Base-by-base conservation (phyloP, 352 stramenopile species). In the Phytophthora meadii region DNA sequence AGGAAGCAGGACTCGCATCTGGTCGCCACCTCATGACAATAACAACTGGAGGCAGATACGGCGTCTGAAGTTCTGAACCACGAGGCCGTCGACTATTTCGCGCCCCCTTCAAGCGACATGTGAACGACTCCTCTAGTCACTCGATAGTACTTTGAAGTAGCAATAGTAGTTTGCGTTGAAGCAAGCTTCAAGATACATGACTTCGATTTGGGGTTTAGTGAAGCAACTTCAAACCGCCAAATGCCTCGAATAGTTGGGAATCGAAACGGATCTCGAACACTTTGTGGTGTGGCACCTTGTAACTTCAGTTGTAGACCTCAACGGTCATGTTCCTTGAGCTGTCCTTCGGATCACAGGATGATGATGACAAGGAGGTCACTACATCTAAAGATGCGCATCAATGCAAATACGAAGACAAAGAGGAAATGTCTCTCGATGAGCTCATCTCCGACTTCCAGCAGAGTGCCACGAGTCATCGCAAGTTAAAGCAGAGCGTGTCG, bases 401-500 rank as follows among this genome's bases (percentile, higher is more conserved):
- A 9, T 42, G 44, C 50, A 25, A 46, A 4, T 55, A 68, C 32
- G 30, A 73, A 4, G 58, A 64, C 1, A 52, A 68, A 14, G 19
- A 62, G 14, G 63, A 63, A 25, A 54, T 64, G 22, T 88, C 80
- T 15, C 65, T 89, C 8, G 75, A 85, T 42, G 69, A 74, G 17
- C 65, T 89, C 34, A 85, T 89, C 55, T 74, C 67, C 12, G 68
- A 68, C 28, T 89, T 89, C 44, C 65, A 72, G 1, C 62, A 76
- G 19, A 85, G 76, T 34, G 60, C 75, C 9, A 64, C 67, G 5
- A 69, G 32, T 62, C 52, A 4, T 32, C 47, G 9, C 22, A 55
- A 45, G 40, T 36, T 56, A 7, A 39, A 32, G 4, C 36, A n/a
- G 5, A 69, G 36, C 5, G 32, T 28, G 12, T 52, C 42, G 22